Conservation (phyloP, 1,139 yeast genomes). For the Suhomyces choctaworum region DNA sequence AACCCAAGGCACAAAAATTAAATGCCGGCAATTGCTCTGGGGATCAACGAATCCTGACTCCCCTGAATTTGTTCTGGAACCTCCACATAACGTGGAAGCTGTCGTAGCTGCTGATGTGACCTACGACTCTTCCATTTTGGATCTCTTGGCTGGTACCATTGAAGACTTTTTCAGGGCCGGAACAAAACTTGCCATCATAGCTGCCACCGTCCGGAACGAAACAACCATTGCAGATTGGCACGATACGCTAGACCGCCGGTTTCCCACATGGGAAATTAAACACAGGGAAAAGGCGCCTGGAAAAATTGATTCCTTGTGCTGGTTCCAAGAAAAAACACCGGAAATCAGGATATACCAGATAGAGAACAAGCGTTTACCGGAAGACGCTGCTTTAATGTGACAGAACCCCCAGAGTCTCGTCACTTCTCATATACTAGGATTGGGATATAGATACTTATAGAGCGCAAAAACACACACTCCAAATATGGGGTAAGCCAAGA, state of each 20-base stretch:
- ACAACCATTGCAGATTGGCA: conserved; percentile 61
- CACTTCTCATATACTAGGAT: too few relatives aligned
- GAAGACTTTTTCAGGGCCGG: conserved; percentile 36
- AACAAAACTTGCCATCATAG: conserved; percentile 45
- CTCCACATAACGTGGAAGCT: conserved; percentile 36
- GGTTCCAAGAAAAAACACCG: conserved; percentile 39
- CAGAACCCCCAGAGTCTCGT: too few relatives aligned
- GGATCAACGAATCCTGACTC: conserved; percentile 41
- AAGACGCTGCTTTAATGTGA: neutral
- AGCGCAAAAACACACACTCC: too few relatives aligned
- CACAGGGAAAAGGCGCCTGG: conserved; percentile 22
- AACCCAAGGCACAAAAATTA: conserved; percentile 13
- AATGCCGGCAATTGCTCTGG: conserved; percentile 49
- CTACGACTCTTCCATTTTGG: conserved; percentile 67
- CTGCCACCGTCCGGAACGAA: conserved; percentile 73
- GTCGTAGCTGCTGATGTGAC: conserved; percentile 85
- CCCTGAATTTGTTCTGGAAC: conserved; percentile 31
- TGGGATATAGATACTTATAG: too few relatives aligned
- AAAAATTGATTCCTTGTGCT: conserved; percentile 20
- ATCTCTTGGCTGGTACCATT: conserved; percentile 54
- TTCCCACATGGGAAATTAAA: conserved; percentile 29
- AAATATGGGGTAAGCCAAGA: too few relatives aligned
- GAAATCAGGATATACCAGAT: conserved; percentile 45
- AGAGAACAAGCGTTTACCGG: neutral
- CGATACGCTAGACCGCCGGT: conserved; percentile 29